phyloP scores from a whole-genome alignment of 805 yeast genomes.

The Soucietia sequanensis region DNA sequence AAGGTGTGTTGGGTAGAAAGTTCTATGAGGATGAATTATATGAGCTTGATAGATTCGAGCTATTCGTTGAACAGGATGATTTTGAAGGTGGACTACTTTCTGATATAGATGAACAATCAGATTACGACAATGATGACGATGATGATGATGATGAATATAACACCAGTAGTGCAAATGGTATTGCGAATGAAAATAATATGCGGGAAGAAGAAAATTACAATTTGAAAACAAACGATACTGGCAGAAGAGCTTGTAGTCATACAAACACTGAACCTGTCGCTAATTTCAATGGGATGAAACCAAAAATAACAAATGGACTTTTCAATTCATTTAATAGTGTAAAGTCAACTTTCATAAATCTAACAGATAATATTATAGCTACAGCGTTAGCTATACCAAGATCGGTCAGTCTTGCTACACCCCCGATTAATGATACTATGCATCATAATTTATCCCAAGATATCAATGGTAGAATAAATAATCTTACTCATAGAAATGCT shows the following conservation, averaged over 20 bases:
- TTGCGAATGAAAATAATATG: slow-evolving; percentile 7
- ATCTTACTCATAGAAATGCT: not conserved
- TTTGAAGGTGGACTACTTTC: too few relatives aligned
- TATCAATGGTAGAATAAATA: slow-evolving; percentile 1
- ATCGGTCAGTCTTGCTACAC: slow-evolving; percentile 40
- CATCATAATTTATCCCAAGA: not conserved
- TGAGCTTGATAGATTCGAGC: slow-evolving; percentile 38
- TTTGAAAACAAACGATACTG: too few relatives aligned
- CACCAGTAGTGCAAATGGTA: not conserved
- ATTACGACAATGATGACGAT: slow-evolving; percentile 7
- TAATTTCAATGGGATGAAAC: not conserved
- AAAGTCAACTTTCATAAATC: slow-evolving; percentile 37
- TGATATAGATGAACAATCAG: slow-evolving; percentile 7
- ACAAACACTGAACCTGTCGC: not conserved
- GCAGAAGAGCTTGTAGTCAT: too few relatives aligned
- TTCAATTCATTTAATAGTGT: slow-evolving; percentile 14
- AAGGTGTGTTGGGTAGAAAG: slow-evolving; percentile 72
- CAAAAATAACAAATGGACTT: not conserved
- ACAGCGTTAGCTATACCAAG: slow-evolving; percentile 59
- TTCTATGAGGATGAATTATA: slow-evolving; percentile 66
- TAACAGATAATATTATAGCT: slow-evolving; percentile 55
- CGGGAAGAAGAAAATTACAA: too few relatives aligned
- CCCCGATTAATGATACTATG: slow-evolving; percentile 5
- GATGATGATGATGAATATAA: slow-evolving; percentile 4
- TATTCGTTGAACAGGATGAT: slow-evolving; percentile 38